These are phyloP conservation scores for Circinella umbellata DNA, from an alignment of 371 early-diverging fungal species.

Conservation along the genomic window DNA sequence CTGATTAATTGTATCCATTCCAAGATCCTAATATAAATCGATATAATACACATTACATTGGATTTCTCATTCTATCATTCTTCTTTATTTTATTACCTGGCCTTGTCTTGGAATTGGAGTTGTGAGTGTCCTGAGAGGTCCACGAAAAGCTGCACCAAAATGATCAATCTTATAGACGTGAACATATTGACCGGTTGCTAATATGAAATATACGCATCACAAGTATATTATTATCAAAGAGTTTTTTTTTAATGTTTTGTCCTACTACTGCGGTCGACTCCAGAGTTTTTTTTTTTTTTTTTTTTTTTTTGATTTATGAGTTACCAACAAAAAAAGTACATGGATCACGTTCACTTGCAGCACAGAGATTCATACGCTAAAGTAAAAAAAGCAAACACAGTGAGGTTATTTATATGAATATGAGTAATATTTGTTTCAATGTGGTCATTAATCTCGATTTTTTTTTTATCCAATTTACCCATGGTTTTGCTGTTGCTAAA, in stretches of 20 bases:
- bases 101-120: constrained; percentile 24
- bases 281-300: too few relatives aligned
- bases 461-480: constrained; percentile 15
- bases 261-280: too few relatives aligned
- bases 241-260: too few relatives aligned
- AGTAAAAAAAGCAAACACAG: neutral
- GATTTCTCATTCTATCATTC: neutral
- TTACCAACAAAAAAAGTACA: constrained; percentile 48
- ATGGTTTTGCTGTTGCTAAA: constrained; percentile 20
- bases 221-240: too few relatives aligned
- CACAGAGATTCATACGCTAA: constrained; percentile 54
- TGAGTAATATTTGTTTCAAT: too few relatives aligned
- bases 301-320: too few relatives aligned
- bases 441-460: too few relatives aligned
- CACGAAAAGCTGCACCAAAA: constrained; percentile 18
- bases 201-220: too few relatives aligned
- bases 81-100: neutral
- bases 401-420: too few relatives aligned
- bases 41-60: too few relatives aligned
- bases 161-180: constrained; percentile 26
- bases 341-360: constrained; percentile 39
- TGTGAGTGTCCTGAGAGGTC: constrained; percentile 26
- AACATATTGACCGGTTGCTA: constrained; percentile 38
- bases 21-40: constrained; percentile 21
- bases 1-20: constrained; percentile 54